Evolutionary conservation across 495 filamentous ascomycete species (phyloP).

Genomic region (Articulospora tetracladia): DNA sequence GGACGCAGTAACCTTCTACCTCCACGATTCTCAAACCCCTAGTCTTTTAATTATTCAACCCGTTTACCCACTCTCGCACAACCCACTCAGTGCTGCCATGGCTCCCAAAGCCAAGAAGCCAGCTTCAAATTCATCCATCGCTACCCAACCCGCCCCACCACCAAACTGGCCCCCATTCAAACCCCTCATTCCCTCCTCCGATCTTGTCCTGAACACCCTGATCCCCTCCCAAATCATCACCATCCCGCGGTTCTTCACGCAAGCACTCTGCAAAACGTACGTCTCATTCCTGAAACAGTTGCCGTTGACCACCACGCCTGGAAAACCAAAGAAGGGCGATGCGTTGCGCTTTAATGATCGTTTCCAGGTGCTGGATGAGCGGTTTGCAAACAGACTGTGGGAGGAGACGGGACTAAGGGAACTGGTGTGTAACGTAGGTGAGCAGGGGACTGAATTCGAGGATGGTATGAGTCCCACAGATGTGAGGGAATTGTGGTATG

Average conservation of each 20-base stretch:
- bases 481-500: slow-evolving; percentile 31
- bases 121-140: background rate
- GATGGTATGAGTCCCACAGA: slow-evolving; percentile 25
- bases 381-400: slow-evolving; percentile 76
- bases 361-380: slow-evolving; percentile 74
- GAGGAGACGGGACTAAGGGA: slow-evolving; percentile 54
- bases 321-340: slow-evolving; percentile 78
- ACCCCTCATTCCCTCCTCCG: slow-evolving; percentile 63
- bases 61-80: background rate
- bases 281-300: slow-evolving; percentile 72
- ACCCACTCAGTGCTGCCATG: background rate
- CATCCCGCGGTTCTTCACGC: slow-evolving; percentile 73
- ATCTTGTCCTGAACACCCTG: slow-evolving; percentile 54
- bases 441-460: slow-evolving; percentile 19
- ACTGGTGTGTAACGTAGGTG: slow-evolving; percentile 32
- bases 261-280: slow-evolving; percentile 77
- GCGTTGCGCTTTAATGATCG: slow-evolving; percentile 89
- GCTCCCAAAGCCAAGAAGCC: background rate
- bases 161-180: slow-evolving; percentile 78
- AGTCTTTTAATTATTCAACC: no score
- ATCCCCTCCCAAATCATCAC: slow-evolving; percentile 65
- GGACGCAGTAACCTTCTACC: no score
- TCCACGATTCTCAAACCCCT: no score
- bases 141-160: slow-evolving; percentile 1
- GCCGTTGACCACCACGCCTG: slow-evolving; percentile 76